Evolutionary conservation across 306 rosid species (phyloP).

Genomic region (Prunus dulcis): DNA sequence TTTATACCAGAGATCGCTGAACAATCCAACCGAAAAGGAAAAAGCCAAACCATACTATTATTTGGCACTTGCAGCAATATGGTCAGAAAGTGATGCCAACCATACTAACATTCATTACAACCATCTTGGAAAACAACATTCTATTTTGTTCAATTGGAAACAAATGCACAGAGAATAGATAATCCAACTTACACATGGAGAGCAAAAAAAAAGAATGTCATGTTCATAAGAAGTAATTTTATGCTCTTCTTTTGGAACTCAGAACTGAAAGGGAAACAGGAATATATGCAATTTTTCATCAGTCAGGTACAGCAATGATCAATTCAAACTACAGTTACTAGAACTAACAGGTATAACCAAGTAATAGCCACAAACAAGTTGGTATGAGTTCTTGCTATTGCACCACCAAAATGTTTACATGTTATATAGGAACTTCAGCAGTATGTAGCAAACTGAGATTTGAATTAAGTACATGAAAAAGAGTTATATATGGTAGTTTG

Average conservation of each 20-base stretch:
- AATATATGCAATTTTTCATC: not conserved
- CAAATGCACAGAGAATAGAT: not conserved
- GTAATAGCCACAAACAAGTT: not conserved
- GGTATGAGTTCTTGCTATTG: not conserved
- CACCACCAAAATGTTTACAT: not conserved
- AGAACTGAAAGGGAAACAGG: not conserved
- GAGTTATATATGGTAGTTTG: not conserved
- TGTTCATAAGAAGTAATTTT: not conserved
- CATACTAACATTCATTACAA: not conserved
- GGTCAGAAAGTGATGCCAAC: not conserved
- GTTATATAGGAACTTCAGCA: not conserved
- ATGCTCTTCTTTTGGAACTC: not conserved
- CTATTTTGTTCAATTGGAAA: not conserved
- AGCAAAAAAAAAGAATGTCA: not conserved
- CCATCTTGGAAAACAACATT: not conserved
- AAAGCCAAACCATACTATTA: not conserved
- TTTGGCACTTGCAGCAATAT: not conserved
- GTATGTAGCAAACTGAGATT: not conserved
- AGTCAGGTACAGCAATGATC: not conserved
- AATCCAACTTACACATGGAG: not conserved
- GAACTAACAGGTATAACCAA: not conserved
- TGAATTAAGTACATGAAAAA: not conserved
- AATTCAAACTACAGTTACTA: not conserved
- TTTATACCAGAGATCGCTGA: not conserved
- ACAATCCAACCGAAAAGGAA: not conserved